phyloP scores from a whole-genome alignment of 768 basidiomycete species.

The Leccinum broughii region DNA sequence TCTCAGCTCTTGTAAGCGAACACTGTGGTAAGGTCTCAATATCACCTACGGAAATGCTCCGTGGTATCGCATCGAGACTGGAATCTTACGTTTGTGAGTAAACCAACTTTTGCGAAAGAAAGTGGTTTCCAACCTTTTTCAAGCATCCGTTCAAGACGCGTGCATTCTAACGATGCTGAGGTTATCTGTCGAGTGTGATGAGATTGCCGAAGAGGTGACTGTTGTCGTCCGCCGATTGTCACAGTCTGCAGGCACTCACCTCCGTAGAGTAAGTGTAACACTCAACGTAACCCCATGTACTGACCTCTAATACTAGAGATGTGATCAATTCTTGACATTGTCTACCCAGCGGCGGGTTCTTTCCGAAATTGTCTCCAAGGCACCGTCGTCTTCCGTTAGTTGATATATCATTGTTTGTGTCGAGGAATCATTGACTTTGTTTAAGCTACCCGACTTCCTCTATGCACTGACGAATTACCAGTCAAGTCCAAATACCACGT shows the following conservation, averaged over 20 bases:
- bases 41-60: constrained; percentile 49
- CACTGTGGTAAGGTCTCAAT: constrained; percentile 53
- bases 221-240: constrained; percentile 44
- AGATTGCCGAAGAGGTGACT: constrained; percentile 48
- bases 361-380: constrained; percentile 45
- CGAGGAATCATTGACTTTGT: constrained; percentile 6
- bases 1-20: constrained; percentile 68
- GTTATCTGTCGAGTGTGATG: constrained; percentile 56
- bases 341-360: constrained; percentile 47
- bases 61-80: constrained; percentile 45
- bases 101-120: constrained; percentile 17
- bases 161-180: constrained; percentile 73
- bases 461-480: constrained; percentile 44
- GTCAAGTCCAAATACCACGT: constrained; percentile 6
- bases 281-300: background rate
- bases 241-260: constrained; percentile 49
- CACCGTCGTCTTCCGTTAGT: constrained; percentile 58
- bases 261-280: constrained; percentile 51
- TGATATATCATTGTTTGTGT: constrained; percentile 3
- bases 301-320: constrained; percentile 50
- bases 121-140: background rate
- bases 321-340: constrained; percentile 62
- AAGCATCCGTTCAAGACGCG: constrained; percentile 74
- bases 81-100: constrained; percentile 44
- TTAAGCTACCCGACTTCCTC: constrained; percentile 73